A percentile compares a stretch with the other conserved stretches of the same genome.
phyloP scores from a whole-genome alignment of 352 stramenopile species.

The Phytophthora fragariae region DNA sequence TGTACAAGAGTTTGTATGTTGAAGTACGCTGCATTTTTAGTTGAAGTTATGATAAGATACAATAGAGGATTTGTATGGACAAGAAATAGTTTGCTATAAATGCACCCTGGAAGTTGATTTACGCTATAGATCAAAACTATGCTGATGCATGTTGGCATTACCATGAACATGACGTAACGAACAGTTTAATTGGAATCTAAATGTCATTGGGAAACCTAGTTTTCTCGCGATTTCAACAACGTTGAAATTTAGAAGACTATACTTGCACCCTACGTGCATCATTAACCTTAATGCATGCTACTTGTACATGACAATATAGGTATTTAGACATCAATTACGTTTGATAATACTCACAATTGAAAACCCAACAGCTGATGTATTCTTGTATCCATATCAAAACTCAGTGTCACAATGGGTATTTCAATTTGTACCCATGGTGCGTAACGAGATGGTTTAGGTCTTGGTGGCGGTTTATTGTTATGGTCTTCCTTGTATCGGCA shows the following conservation, averaged over 20 bases:
- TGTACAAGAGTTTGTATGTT: background rate
- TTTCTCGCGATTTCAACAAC: background rate
- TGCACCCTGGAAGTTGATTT: background rate
- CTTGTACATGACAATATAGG: background rate
- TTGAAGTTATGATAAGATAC: background rate
- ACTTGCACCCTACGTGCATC: background rate
- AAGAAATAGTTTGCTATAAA: background rate
- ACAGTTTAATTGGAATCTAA: background rate
- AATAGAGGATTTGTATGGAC: background rate
- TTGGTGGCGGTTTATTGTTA: background rate
- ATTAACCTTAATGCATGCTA: background rate
- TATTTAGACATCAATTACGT: background rate
- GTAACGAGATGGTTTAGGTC: background rate
- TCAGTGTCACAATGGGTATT: background rate
- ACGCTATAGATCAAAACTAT: background rate
- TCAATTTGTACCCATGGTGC: background rate
- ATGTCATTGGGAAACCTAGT: background rate
- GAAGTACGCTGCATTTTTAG: background rate
- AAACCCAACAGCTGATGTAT: background rate
- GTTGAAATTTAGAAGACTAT: background rate
- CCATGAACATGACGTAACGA: background rate
- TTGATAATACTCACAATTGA: background rate
- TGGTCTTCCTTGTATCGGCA: background rate
- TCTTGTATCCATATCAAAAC: background rate
- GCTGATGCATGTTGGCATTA: background rate